These are phyloP conservation scores for Sarocladium kiliense DNA, from an alignment of 2,329 filamentous ascomycete species.

Conservation along the genomic window DNA sequence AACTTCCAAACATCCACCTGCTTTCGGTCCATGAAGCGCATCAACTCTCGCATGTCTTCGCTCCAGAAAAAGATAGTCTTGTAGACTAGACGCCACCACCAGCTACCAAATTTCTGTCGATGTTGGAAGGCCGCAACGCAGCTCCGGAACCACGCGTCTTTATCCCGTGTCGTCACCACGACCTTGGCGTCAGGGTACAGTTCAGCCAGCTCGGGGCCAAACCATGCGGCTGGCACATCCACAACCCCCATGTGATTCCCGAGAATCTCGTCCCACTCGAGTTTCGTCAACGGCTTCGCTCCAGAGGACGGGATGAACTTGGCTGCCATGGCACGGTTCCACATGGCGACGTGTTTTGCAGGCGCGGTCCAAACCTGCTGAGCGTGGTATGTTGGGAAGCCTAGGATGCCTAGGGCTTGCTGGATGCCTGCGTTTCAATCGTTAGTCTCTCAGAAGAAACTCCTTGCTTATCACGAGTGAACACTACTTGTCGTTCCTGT, in stretches of 20 bases:
- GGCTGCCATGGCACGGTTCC: not conserved
- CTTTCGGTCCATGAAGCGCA: too few species aligned
- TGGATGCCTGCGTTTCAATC: not conserved
- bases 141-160: not conserved
- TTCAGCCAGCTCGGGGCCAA: not conserved
- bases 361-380: not conserved
- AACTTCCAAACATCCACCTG: too few species aligned
- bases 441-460: too few species aligned
- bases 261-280: not conserved
- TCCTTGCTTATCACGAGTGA: too few species aligned
- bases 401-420: not conserved
- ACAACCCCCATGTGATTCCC: not conserved
- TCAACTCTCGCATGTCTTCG: too few species aligned
- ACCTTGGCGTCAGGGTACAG: not conserved
- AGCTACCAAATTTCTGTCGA: too few species aligned
- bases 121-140: too few species aligned
- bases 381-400: not conserved
- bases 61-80: too few species aligned
- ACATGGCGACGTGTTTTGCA: not conserved
- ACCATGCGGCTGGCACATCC: not conserved
- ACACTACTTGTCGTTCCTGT: not conserved
- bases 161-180: not conserved
- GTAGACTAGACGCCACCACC: too few species aligned
- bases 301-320: not conserved
- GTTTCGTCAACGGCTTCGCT: not conserved